phyloP scores from a whole-genome alignment of 768 basidiomycete genomes.

The Pisolithus sp. region DNA sequence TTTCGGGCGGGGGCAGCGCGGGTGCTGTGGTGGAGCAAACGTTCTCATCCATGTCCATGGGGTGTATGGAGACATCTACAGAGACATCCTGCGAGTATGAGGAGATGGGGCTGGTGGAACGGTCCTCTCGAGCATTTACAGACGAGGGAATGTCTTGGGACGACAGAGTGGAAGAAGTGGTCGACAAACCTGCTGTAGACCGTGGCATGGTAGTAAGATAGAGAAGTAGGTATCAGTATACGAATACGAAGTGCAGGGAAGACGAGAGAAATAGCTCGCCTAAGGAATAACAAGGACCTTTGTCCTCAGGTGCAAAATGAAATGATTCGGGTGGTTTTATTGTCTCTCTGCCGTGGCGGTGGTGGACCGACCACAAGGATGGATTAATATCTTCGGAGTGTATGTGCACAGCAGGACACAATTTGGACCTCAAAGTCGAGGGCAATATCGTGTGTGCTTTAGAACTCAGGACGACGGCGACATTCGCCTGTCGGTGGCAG shows the following conservation, averaged over 20 bases:
- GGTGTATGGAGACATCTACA: constrained; percentile 19
- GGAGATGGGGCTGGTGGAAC: constrained; percentile 23
- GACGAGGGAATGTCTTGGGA: constrained; percentile 26
- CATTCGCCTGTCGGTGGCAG: constrained; percentile 5
- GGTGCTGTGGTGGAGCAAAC: constrained; percentile 22
- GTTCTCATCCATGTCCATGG: constrained; percentile 22
- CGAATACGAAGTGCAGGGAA: not conserved
- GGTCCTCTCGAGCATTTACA: constrained; percentile 27
- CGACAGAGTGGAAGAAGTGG: constrained; percentile 24
- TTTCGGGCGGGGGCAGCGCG: constrained; percentile 16
- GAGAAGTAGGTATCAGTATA: not conserved
- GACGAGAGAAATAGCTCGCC: not conserved
- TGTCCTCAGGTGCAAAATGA: constrained; percentile 8
- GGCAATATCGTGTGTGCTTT: not conserved
- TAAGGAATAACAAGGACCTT: constrained; percentile 4
- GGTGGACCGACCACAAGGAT: constrained; percentile 9
- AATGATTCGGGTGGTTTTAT: constrained; percentile 8
- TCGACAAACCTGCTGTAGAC: constrained; percentile 13
- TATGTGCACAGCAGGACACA: not conserved
- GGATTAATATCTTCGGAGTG: constrained; percentile 1
- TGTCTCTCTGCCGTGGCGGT: constrained; percentile 4
- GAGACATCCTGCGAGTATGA: constrained; percentile 30
- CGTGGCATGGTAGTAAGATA: constrained; percentile 5
- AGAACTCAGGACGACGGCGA: not conserved
- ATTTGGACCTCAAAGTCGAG: no score